A percentile compares a stretch with the other conserved stretches of the same genome.
Evolutionary conservation across 2,329 filamentous ascomycete genomes (phyloP).

Genomic region (Fusarium poae): DNA sequence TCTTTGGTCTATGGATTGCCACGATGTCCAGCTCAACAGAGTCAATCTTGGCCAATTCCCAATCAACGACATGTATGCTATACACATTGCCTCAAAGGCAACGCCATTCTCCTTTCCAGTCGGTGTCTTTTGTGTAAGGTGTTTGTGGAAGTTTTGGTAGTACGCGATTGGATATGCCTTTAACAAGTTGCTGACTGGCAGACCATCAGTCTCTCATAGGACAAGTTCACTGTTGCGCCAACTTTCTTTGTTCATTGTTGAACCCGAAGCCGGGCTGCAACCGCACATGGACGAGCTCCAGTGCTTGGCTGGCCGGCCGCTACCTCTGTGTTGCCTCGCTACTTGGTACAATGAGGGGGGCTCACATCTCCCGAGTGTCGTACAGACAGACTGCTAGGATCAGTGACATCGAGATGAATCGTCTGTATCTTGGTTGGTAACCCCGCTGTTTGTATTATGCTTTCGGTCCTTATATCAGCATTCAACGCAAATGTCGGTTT

Average conservation of each 20-base stretch:
- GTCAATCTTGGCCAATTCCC: neutral
- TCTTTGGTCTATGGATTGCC: neutral
- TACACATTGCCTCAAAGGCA: neutral
- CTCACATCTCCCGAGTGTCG: conserved; percentile 40
- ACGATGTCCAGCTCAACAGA: neutral
- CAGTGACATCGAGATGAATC: conserved; percentile 25
- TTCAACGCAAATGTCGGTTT: neutral
- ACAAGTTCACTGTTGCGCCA: conserved; percentile 39
- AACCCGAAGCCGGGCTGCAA: conserved; percentile 35
- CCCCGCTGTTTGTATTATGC: neutral
- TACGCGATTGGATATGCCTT: neutral
- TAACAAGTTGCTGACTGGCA: neutral
- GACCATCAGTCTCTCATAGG: conserved; percentile 7
- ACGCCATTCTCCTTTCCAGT: conserved; percentile 27
- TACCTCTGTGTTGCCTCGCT: conserved; percentile 37
- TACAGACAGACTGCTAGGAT: conserved; percentile 14
- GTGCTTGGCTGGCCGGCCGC: conserved; percentile 29
- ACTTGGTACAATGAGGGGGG: conserved; percentile 35
- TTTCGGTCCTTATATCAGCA: neutral
- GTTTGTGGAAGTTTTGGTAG: neutral
- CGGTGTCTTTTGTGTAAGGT: conserved; percentile 30
- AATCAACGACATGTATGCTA: neutral
- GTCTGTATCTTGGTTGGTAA: neutral
- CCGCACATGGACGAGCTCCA: conserved; percentile 31
- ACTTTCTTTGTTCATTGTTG: conserved; percentile 35